Conservation (phyloP, 2,329 filamentous ascomycete species). For the Sporothrix variecibatus region DNA sequence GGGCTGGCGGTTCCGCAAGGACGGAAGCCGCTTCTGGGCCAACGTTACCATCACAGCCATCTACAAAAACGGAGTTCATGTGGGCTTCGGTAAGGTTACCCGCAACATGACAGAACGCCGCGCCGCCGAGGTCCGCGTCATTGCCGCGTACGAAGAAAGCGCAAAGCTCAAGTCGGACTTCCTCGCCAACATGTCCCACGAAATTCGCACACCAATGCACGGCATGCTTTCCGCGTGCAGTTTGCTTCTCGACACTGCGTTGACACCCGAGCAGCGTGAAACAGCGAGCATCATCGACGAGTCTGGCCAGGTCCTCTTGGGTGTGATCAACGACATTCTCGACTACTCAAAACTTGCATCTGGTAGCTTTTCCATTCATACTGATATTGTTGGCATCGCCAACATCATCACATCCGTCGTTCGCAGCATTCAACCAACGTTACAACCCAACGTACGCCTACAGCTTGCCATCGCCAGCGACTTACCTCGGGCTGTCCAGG, state of each 20-base stretch:
- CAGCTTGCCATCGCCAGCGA: constrained; percentile 47
- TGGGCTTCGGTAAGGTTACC: constrained; percentile 62
- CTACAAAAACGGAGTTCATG: constrained; percentile 52
- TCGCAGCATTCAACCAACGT: constrained; percentile 49
- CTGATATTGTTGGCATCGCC: constrained; percentile 53
- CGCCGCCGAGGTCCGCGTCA: constrained; percentile 55
- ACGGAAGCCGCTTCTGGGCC: constrained; percentile 61
- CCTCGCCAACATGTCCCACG: constrained; percentile 64
- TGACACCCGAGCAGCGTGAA: constrained; percentile 58
- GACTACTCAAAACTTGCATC: constrained; percentile 66
- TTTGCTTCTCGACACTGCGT: constrained; percentile 55
- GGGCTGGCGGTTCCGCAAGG: constrained; percentile 60
- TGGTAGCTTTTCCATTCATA: constrained; percentile 58
- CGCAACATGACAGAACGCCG: constrained; percentile 59
- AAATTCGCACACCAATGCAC: constrained; percentile 66
- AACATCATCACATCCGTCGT: constrained; percentile 51
- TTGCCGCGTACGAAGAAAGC: constrained; percentile 62
- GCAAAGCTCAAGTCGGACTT: constrained; percentile 64
- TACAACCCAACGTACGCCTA: constrained; percentile 51
- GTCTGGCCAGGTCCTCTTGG: constrained; percentile 58
- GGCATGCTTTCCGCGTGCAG: constrained; percentile 62
- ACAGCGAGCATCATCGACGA: constrained; percentile 60
- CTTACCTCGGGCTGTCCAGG: constrained; percentile 53
- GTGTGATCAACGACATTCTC: constrained; percentile 67
- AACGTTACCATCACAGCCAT: constrained; percentile 61